A percentile compares a stretch with the other conserved stretches of the same genome.
phyloP scores from a whole-genome alignment of 495 filamentous ascomycete species.

The Neurospora terricola region DNA sequence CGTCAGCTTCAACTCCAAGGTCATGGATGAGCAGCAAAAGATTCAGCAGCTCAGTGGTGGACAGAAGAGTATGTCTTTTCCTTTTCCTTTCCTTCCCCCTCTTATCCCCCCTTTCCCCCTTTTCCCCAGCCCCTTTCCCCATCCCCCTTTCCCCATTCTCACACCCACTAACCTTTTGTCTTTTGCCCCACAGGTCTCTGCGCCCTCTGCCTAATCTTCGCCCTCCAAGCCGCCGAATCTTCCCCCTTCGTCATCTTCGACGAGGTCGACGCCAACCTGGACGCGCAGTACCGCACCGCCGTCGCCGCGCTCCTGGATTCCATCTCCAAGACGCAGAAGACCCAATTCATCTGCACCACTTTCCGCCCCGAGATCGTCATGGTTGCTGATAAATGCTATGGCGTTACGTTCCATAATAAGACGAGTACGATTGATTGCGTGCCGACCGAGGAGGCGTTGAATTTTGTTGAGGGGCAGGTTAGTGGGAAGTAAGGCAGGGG shows the following conservation, averaged over 20 bases:
- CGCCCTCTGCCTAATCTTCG: slow-evolving; percentile 91
- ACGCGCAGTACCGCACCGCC: slow-evolving; percentile 93
- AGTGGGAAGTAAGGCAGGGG: slow-evolving; percentile 12
- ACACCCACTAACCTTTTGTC: too few relatives aligned
- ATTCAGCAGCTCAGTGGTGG: slow-evolving; percentile 96
- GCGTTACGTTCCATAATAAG: slow-evolving; percentile 88
- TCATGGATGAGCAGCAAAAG: slow-evolving; percentile 88
- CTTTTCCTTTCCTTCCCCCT: neutral
- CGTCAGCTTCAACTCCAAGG: slow-evolving; percentile 96
- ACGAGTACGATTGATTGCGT: slow-evolving; percentile 87
- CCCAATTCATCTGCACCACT: slow-evolving; percentile 80
- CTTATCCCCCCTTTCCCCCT: neutral
- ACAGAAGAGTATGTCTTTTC: slow-evolving; percentile 70
- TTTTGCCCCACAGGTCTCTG: slow-evolving; percentile 57
- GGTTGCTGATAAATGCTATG: slow-evolving; percentile 96
- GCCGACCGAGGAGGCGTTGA: slow-evolving; percentile 72
- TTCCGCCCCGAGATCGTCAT: slow-evolving; percentile 95
- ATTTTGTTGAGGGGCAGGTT: slow-evolving; percentile 76
- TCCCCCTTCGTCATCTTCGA: slow-evolving; percentile 99
- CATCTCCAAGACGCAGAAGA: slow-evolving; percentile 51
- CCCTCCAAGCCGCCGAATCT: slow-evolving; percentile 96
- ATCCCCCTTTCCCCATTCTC: neutral
- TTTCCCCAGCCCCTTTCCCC: neutral
- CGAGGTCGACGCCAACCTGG: slow-evolving; percentile 96
- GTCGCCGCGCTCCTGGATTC: slow-evolving; percentile 79